Conservation (phyloP, 2,329 filamentous ascomycete genomes). For the Xylaria sp. region DNA sequence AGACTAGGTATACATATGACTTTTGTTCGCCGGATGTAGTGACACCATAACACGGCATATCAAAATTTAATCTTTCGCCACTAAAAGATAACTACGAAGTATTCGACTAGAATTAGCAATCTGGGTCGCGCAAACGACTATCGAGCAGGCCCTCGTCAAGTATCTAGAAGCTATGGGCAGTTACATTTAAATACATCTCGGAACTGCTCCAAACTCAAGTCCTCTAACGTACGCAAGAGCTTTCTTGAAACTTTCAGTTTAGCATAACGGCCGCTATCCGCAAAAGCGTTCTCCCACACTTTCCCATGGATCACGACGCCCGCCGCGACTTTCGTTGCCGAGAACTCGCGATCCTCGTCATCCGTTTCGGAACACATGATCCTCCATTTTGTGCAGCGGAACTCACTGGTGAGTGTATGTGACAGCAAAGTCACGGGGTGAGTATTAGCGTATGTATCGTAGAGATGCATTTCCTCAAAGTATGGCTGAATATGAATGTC, state of each 20-base stretch:
- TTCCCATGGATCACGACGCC: constrained; percentile 77
- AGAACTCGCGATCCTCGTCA: constrained; percentile 44
- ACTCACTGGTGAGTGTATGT: constrained; percentile 65
- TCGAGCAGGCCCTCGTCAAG: constrained; percentile 4
- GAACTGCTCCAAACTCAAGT: constrained; percentile 61
- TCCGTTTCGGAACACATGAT: constrained; percentile 59
- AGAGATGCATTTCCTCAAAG: constrained; percentile 85
- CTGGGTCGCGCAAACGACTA: neutral
- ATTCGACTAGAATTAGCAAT: too few relatives aligned
- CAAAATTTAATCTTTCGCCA: too few relatives aligned
- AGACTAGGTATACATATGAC: too few relatives aligned
- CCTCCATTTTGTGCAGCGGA: constrained; percentile 66
- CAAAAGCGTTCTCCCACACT: constrained; percentile 66
- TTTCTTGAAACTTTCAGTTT: constrained; percentile 69
- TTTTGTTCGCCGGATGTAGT: too few relatives aligned
- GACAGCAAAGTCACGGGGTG: constrained; percentile 81
- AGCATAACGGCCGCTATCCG: constrained; percentile 72
- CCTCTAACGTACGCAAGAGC: constrained; percentile 56
- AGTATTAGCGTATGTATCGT: constrained; percentile 84
- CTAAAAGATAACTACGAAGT: too few relatives aligned
- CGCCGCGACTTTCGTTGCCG: constrained; percentile 64
- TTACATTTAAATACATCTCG: constrained; percentile 65
- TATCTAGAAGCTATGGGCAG: constrained; percentile 51
- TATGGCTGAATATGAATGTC: constrained; percentile 72
- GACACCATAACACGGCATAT: too few relatives aligned